Evolutionary conservation across 345 rosid genomes (phyloP).

Genomic region (Populus davidiana): DNA sequence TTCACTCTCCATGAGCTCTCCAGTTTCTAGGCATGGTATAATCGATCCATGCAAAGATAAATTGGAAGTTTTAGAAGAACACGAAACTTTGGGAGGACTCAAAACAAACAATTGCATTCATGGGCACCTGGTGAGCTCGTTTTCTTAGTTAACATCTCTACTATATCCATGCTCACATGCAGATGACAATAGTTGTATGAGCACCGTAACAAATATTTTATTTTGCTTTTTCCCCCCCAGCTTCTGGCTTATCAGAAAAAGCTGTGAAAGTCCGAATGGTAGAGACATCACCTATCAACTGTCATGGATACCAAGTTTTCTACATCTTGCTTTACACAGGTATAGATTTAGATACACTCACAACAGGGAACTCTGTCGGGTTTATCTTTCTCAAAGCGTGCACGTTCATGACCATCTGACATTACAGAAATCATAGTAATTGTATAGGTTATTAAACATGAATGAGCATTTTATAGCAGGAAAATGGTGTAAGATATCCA

Average conservation of each 20-base stretch:
- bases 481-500: neutral
- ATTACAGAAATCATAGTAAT: neutral
- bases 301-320: slow-evolving; percentile 5
- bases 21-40: neutral
- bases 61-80: slow-evolving; percentile 36
- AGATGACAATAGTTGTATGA: neutral
- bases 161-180: neutral
- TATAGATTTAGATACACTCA: slow-evolving; percentile 4
- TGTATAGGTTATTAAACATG: neutral
- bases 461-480: neutral
- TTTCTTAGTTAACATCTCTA: neutral
- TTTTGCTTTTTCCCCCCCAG: slow-evolving; percentile 21
- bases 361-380: slow-evolving; percentile 5
- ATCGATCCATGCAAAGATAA: slow-evolving; percentile 32
- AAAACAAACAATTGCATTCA: slow-evolving; percentile 17
- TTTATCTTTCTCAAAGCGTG: neutral
- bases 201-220: neutral
- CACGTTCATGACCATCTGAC: neutral
- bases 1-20: slow-evolving; percentile 9
- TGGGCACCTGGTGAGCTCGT: slow-evolving; percentile 41
- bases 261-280: slow-evolving; percentile 3
- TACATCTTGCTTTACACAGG: neutral
- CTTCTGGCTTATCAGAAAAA: slow-evolving; percentile 41
- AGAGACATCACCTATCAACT: slow-evolving; percentile 2
- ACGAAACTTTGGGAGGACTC: slow-evolving; percentile 41